Evolutionary conservation across 306 rosid species (phyloP).

Genomic region (Aeschynomene evenia): DNA sequence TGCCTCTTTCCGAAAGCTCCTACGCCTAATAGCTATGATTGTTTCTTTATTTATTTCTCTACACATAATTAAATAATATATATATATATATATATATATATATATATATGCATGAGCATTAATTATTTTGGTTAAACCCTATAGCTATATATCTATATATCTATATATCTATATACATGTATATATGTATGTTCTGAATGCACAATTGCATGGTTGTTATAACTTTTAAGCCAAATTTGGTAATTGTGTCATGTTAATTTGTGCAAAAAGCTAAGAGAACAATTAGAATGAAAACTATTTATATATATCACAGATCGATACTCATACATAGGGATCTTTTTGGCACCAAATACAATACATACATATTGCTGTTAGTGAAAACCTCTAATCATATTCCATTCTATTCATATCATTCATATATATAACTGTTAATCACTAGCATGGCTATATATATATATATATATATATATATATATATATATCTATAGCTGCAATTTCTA

Average conservation of each 20-base stretch:
- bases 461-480: too few relatives aligned
- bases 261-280: constrained; percentile 22
- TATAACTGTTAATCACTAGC: background rate
- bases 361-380: background rate
- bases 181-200: background rate
- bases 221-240: constrained; percentile 17
- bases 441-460: background rate
- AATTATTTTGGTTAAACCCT: too few relatives aligned
- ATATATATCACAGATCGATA: background rate
- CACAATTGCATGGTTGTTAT: constrained; percentile 19
- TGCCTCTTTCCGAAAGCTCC: background rate
- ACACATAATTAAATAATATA: too few relatives aligned
- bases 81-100: too few relatives aligned
- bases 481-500: background rate
- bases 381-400: constrained; percentile 4
- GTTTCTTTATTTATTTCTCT: too few relatives aligned
- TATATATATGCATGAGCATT: too few relatives aligned
- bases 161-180: too few relatives aligned
- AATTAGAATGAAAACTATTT: background rate
- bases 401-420: background rate
- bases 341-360: background rate
- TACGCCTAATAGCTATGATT: background rate
- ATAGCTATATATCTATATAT: too few relatives aligned
- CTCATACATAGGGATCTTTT: background rate
- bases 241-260: constrained; percentile 26